phyloP scores from a whole-genome alignment of 2,329 filamentous ascomycete genomes.

The Metarhizium guizhouense region DNA sequence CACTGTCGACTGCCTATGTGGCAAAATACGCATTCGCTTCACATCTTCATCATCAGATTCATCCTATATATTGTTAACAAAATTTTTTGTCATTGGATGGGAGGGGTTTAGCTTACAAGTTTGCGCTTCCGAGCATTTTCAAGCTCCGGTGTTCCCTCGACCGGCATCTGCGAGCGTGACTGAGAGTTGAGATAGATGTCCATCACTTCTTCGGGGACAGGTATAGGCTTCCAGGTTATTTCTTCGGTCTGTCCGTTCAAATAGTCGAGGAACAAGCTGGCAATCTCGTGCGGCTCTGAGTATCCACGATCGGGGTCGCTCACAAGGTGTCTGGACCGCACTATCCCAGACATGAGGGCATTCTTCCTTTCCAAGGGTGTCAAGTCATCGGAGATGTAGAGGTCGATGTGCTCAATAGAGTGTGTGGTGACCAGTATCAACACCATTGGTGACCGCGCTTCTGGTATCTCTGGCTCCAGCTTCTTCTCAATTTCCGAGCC shows the following conservation, averaged over 20 bases:
- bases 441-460: slow-evolving; percentile 30
- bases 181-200: slow-evolving; percentile 36
- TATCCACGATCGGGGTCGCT: slow-evolving; percentile 29
- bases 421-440: slow-evolving; percentile 40
- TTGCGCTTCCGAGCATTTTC: slow-evolving; percentile 36
- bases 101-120: slow-evolving; percentile 25
- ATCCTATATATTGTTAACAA: slow-evolving; percentile 16
- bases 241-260: slow-evolving; percentile 27
- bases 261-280: slow-evolving; percentile 36
- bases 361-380: slow-evolving; percentile 38
- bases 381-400: slow-evolving; percentile 29
- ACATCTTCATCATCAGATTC: slow-evolving; percentile 21
- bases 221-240: slow-evolving; percentile 37
- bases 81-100: too few relatives aligned
- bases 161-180: slow-evolving; percentile 20
- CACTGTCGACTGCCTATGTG: slow-evolving; percentile 11
- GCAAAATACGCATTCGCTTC: slow-evolving; percentile 20
- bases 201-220: slow-evolving; percentile 39
- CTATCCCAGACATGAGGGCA: slow-evolving; percentile 29
- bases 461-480: slow-evolving; percentile 2
- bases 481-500: slow-evolving; percentile 17
- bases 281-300: slow-evolving; percentile 36
- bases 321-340: slow-evolving; percentile 28
- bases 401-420: slow-evolving; percentile 47
- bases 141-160: slow-evolving; percentile 9